Base-by-base conservation (phyloP, 2,329 filamentous ascomycete species). In the Alternaria gansuensis region DNA sequence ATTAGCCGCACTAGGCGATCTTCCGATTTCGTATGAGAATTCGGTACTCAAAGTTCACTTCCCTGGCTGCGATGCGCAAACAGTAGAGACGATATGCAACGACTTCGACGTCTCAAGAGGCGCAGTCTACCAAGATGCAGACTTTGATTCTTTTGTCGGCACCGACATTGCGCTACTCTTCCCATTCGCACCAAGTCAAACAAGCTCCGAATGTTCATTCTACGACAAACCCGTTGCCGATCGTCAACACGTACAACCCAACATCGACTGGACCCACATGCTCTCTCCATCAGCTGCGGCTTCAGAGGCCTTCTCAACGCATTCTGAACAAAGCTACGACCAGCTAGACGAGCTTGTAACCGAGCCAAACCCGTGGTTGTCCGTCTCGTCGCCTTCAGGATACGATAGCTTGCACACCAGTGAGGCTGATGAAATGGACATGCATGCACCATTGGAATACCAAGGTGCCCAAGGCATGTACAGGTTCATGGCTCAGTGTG, bases 101-200 rank as follows among this genome's bases (percentile, higher is more conserved):
- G 95, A 99, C 74, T 84, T 96, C 10, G 91, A 90, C n/a, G 84
- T 99, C 7, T 87, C 89, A 62, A 85, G 92, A 52, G 95, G 95
- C 2, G 81, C 91, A 4, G 85, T 98, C 4, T 81, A 85, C 11
- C 90, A 98, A 79, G 95, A 98, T 64, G 82, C 85, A 31, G 88
- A 89, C 17, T 96, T 96, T 68, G 86, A 91, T 54, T 71, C 77
- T 6, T 86, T 85, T 55, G 83, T 84, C 26, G 92, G 90, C 8
- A 87, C 88, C 1, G 83, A 90, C 2, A 84, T 95, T 65, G 92
- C 92, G 5, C 83, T 98, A 21, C 84, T 88, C 41, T 97, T 97
- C 70, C 94, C 94, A 0, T 97, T 92, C 70, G 93, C 93, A 0
- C 90, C 93, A 0, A 87, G 82, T 61, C 75, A 81, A 46, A 78